A percentile compares a stretch with the other conserved stretches of the same genome.
Conservation (phyloP, 495 filamentous ascomycete genomes). For the Daldinia bambusicola region DNA sequence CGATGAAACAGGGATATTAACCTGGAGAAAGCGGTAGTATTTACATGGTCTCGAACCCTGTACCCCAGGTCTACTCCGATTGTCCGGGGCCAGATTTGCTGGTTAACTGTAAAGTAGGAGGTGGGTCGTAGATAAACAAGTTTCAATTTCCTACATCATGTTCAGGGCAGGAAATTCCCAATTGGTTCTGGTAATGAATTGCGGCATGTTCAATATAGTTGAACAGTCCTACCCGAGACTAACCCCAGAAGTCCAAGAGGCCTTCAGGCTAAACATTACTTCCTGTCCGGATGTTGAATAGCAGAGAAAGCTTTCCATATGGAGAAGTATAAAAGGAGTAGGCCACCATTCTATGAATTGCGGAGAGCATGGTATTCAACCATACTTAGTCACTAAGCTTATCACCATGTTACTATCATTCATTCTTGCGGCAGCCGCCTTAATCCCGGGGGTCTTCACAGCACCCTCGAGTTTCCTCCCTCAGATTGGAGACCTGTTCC, state of each 20-base stretch:
- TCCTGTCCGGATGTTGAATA: conserved; percentile 7
- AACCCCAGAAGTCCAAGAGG: conserved; percentile 42
- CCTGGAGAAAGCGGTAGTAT: background rate
- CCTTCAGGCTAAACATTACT: conserved; percentile 46
- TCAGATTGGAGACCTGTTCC: conserved; percentile 51
- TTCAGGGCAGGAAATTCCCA: conserved; percentile 15
- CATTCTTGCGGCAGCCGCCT: conserved; percentile 51
- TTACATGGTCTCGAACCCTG: conserved; percentile 34
- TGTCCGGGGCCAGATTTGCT: conserved; percentile 33
- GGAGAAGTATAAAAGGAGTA: conserved; percentile 33
- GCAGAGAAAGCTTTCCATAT: conserved; percentile 1
- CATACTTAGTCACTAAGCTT: conserved; percentile 11
- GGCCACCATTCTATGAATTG: background rate
- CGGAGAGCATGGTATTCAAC: conserved; percentile 7
- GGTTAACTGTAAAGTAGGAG: background rate
- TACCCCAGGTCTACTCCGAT: conserved; percentile 39
- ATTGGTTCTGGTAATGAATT: conserved; percentile 43
- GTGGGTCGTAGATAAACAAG: background rate
- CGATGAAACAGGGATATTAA: background rate
- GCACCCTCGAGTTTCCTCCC: conserved; percentile 53
- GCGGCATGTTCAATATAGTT: conserved; percentile 39
- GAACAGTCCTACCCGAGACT: conserved; percentile 36
- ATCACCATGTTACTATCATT: conserved; percentile 54
- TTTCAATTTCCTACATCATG: conserved; percentile 6
- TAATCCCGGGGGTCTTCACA: conserved; percentile 51